Base-by-base conservation (phyloP, 2,329 filamentous ascomycete genomes). In the Talaromyces albobiverticillius region DNA sequence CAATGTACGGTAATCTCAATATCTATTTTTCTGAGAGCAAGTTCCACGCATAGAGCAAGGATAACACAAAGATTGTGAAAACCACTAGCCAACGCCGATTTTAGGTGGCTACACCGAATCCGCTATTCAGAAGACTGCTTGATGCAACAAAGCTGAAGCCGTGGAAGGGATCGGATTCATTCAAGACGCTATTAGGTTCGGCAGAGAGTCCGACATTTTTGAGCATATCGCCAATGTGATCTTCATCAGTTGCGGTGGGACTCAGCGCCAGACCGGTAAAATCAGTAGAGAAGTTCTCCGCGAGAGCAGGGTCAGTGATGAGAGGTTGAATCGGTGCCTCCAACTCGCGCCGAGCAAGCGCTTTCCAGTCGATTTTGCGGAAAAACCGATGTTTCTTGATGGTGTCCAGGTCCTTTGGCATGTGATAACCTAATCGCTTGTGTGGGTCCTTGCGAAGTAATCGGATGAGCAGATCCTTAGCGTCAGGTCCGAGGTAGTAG, bases 321-420 rank as follows among this genome's bases (percentile, higher is more conserved):
- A 97, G 80, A 14, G 94, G 94, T 67, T 88, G 84, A 63, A 99
- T 97, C 0, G 94, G 94, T 1, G 94, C 89, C 62, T 89, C 87
- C 45, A 96, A 62, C 71, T 96, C 90, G 32, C 93, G 83, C 25
- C 83, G 84, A 58, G 88, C 90, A 13, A 99, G 82, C 64, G 86
- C 87, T 73, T 85, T 87, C 94, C 94, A 99, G 75, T 99, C 87
- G 65, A 99, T 95, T 76, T 90, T 94, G 67, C 89, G 85, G 82
- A 99, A 99, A 79, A 99, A 99, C 9, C 94, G 85, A 69, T 99
- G 94, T 59, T 86, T 86, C 79, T 95, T 95, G 75, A 99, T 88
- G 0, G 81, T 86, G 52, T 83, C 79, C 47, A 99, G 76, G 61
- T 99, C 94, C 73, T 92, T 93, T 41, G 89, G 87, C 85, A 95